Percentiles rank a stretch among this genome's conserved stretches.
phyloP scores from a whole-genome alignment of 2,329 filamentous ascomycete genomes.

The Raffaelea albimanens region DNA sequence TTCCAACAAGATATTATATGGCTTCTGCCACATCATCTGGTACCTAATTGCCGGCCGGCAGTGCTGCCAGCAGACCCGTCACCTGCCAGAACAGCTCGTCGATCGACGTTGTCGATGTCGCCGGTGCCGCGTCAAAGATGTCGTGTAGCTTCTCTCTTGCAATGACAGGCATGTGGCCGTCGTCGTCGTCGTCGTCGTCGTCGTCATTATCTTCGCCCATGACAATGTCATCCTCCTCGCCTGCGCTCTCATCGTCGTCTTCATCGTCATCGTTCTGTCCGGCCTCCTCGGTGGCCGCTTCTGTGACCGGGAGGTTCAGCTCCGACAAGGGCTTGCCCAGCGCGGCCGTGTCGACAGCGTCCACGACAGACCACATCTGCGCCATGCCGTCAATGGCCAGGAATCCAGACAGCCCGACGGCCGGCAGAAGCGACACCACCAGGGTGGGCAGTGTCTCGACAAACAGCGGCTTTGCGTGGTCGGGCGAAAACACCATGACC shows the following conservation, averaged over 20 bases:
- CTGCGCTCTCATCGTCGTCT: neutral
- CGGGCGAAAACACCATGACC: constrained; percentile 55
- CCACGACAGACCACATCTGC: constrained; percentile 55
- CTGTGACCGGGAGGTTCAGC: constrained; percentile 32
- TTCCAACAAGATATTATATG: too few relatives aligned
- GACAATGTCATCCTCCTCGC: constrained; percentile 29
- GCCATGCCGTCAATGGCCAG: constrained; percentile 67
- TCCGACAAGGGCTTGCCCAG: constrained; percentile 47
- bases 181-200: constrained; percentile 22
- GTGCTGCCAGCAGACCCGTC: constrained; percentile 44
- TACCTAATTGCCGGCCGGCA: too few relatives aligned
- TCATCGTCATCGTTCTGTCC: neutral
- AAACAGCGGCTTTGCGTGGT: constrained; percentile 48
- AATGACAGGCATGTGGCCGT: constrained; percentile 50
- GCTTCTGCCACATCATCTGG: too few relatives aligned
- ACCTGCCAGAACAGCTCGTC: constrained; percentile 71
- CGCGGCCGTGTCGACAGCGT: constrained; percentile 46
- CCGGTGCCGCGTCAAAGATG: constrained; percentile 60
- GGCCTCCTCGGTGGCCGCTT: constrained; percentile 30
- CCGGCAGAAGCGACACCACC: constrained; percentile 58
- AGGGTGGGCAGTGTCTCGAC: constrained; percentile 45
- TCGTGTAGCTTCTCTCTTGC: constrained; percentile 58
- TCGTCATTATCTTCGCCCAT: constrained; percentile 31
- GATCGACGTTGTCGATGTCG: constrained; percentile 61
- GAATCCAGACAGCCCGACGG: constrained; percentile 59